Evolutionary conservation across 257 asterid genomes (phyloP).

Genomic region (Ajuga chamaepitys): DNA sequence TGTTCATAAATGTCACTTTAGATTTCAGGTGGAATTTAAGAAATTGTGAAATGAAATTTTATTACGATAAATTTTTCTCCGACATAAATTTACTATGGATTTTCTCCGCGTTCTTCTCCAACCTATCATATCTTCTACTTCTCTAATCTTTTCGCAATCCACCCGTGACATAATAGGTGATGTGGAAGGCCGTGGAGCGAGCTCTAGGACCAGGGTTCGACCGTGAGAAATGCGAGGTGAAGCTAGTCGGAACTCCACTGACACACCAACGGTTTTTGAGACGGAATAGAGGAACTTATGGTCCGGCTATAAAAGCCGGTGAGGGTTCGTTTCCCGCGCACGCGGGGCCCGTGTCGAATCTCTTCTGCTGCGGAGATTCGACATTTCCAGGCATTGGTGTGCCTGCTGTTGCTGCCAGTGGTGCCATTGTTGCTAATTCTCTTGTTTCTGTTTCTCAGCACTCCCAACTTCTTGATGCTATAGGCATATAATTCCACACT

Average conservation of each 20-base stretch:
- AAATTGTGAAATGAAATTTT: not conserved
- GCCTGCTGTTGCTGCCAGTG: constrained; percentile 99
- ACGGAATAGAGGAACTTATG: constrained; percentile 79
- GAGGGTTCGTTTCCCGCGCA: constrained; percentile 75
- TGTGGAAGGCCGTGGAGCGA: constrained; percentile 94
- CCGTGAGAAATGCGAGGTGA: constrained; percentile 78
- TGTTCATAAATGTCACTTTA: no score
- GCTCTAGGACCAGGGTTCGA: constrained; percentile 75
- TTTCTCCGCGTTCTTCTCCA: no score
- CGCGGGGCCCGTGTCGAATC: constrained; percentile 64
- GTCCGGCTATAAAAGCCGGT: constrained; percentile 93
- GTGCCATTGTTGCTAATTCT: constrained; percentile 92
- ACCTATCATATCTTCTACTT: no score
- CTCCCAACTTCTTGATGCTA: constrained; percentile 82
- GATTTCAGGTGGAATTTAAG: no score
- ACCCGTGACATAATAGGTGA: constrained; percentile 52
- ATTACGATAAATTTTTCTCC: no score
- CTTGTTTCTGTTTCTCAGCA: constrained; percentile 87
- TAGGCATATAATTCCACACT: constrained; percentile 73
- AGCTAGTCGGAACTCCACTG: constrained; percentile 80
- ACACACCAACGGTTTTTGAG: constrained; percentile 84
- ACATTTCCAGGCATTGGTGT: constrained; percentile 97
- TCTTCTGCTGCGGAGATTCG: constrained; percentile 91
- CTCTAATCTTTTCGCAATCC: no score
- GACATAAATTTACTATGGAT: no score